Conservation (phyloP, 768 basidiomycete species). For the Udeniomyces megalosporus region DNA sequence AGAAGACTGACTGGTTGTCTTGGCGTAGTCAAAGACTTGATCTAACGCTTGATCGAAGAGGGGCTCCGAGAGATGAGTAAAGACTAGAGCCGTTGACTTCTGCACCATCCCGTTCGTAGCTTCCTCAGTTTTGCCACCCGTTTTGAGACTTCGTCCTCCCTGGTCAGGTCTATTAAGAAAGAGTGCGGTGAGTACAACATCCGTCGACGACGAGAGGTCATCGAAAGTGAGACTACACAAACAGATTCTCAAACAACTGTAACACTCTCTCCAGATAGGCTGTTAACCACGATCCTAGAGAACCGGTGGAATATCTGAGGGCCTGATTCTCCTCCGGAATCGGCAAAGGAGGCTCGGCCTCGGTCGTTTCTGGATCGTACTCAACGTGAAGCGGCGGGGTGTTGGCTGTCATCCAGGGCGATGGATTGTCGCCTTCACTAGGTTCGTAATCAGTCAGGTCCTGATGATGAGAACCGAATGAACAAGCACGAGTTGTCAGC, state of each 20-base stretch:
- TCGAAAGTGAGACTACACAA: no score
- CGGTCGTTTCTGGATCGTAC: background rate
- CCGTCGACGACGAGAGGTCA: no score
- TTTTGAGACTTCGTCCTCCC: constrained; percentile 54
- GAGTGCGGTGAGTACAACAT: no score
- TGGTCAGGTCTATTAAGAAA: constrained; percentile 43
- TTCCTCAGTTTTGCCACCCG: constrained; percentile 34
- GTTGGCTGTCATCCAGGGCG: background rate
- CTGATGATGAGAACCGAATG: no score
- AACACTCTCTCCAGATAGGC: constrained; percentile 43
- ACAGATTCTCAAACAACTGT: constrained; percentile 59
- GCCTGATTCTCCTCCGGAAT: constrained; percentile 14
- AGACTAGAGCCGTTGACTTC: constrained; percentile 11
- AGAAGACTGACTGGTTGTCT: constrained; percentile 4
- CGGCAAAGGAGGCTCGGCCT: constrained; percentile 2
- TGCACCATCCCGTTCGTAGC: constrained; percentile 23
- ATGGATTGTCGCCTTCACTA: constrained; percentile 50
- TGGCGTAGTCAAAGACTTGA: constrained; percentile 56
- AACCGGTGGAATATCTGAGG: constrained; percentile 10
- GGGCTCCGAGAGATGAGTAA: constrained; percentile 35
- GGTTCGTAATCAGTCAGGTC: constrained; percentile 46
- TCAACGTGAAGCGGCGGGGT: constrained; percentile 4
- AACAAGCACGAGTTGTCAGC: no score
- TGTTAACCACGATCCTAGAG: constrained; percentile 5
- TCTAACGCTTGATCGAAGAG: constrained; percentile 75